Evolutionary conservation across 441 rosid genomes (phyloP), one percentile per base, ranked within the genome.

Genomic region (Manihot esculenta): DNA sequence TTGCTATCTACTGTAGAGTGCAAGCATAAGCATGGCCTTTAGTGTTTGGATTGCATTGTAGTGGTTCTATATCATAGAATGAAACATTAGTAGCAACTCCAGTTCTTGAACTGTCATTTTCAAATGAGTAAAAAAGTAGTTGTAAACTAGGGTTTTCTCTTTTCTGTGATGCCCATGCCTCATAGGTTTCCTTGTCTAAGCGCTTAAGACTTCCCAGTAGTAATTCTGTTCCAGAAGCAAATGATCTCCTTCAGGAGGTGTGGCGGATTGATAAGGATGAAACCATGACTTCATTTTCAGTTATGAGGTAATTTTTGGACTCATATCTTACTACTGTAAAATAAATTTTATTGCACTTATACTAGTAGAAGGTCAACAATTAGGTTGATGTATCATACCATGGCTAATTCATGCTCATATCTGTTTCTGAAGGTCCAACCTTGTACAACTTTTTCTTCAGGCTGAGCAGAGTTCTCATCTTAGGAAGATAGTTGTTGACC

Each of bases 241-340:
- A 80, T 35, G 84, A 83, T 81, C 88, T 96, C 70, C 77, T 77
- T 62, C 80, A 78, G 67, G 87, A 84, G 80, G 77, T 88, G 45
- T 96, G 98, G 98, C 85, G 85, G 69, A 85, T 96, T 69, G 83
- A 89, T 76, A 95, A 95, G 84, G 98, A 95, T 77, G 97, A 90
- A 80, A 64, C 61, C 38, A 81, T 84, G 93, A 83, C 89, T 17
- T 88, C 94, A 62, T 95, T 91, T 85, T 83, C 97, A 23, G 77
- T 85, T 62, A 95, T 93, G 99, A 86, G 98, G 99, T 93, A 79
- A 62, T 70, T 64, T 64, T 14, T 55, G n/a, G 38, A 42, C 69
- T 77, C 57, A 23, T 58, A 45, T 53, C 58, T 69, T 54, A 38
- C 63, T 62, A 2, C 51, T 65, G 57, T 20, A 48, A 33, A 61